Evolutionary conservation across 2,329 filamentous ascomycete genomes (phyloP).

Genomic region (Curvularia hawaiiensis): DNA sequence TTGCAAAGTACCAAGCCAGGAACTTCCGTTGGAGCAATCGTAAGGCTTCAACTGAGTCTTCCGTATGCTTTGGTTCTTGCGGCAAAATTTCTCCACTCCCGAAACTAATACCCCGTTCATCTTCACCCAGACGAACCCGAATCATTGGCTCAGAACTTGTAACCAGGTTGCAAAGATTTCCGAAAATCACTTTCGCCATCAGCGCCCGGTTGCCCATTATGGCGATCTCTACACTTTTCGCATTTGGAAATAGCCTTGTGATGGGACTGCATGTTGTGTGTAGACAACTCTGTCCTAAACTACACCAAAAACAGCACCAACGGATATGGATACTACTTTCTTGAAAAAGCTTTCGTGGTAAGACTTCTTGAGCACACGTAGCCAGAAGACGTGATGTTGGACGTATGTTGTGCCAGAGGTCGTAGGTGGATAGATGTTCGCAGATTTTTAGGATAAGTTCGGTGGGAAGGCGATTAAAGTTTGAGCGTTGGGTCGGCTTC

Average conservation of each 20-base stretch:
- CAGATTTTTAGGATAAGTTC: conserved; percentile 13
- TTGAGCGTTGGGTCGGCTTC: neutral
- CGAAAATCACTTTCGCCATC: conserved; percentile 4
- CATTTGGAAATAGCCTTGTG: conserved; percentile 4
- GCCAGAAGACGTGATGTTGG: conserved; percentile 8
- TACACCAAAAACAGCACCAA: conserved; percentile 18
- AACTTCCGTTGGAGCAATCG: conserved; percentile 1
- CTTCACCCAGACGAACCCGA: conserved; percentile 2
- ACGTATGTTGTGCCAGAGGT: conserved; percentile 9
- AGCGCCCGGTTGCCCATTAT: conserved; percentile 3
- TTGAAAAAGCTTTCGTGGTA: conserved; percentile 9
- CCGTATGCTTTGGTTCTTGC: neutral
- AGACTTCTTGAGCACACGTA: conserved; percentile 10
- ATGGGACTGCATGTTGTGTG: neutral
- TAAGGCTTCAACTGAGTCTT: neutral
- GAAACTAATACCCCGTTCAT: neutral
- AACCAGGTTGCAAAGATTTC: conserved; percentile 2
- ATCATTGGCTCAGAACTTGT: conserved; percentile 9
- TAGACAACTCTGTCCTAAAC: conserved; percentile 5
- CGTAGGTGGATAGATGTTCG: conserved; percentile 3
- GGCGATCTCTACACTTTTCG: neutral
- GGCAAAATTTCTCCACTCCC: neutral
- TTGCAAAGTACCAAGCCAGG: conserved; percentile 10
- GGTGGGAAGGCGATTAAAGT: conserved; percentile 7
- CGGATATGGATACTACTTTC: conserved; percentile 3